Conservation (phyloP, 2,329 filamentous ascomycete genomes). For the Geosmithia putterillii region DNA sequence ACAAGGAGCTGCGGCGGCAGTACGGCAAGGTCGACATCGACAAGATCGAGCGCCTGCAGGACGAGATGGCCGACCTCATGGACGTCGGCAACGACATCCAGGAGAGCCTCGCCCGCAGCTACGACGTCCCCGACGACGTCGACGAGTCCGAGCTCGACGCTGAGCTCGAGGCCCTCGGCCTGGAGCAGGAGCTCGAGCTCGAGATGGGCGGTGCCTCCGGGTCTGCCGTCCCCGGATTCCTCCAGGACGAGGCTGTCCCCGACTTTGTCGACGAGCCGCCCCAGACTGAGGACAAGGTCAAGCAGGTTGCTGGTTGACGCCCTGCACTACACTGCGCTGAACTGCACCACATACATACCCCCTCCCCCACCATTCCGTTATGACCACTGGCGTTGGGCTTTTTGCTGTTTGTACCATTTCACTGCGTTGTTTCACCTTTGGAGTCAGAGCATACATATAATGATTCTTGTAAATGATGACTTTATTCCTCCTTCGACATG, state of each 20-base stretch:
- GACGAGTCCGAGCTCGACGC: slow-evolving; percentile 95
- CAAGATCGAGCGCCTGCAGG: slow-evolving; percentile 94
- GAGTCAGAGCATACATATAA: neutral
- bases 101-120: slow-evolving; percentile 80
- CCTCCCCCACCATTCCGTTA: too few species aligned
- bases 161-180: slow-evolving; percentile 84
- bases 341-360: neutral
- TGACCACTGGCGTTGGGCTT: neutral
- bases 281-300: slow-evolving; percentile 59
- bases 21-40: slow-evolving; percentile 97
- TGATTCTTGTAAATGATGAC: neutral
- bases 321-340: neutral
- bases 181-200: slow-evolving; percentile 83
- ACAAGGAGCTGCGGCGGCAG: slow-evolving; percentile 82
- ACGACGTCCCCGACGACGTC: slow-evolving; percentile 93
- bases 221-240: slow-evolving; percentile 62
- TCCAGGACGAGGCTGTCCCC: slow-evolving; percentile 77
- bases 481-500: too few species aligned
- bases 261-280: slow-evolving; percentile 92
- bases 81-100: slow-evolving; percentile 98
- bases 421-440: too few species aligned
- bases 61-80: slow-evolving; percentile 97
- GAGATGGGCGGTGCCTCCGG: slow-evolving; percentile 32
- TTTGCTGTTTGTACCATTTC: too few species aligned
- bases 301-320: slow-evolving; percentile 56